Base-by-base conservation (phyloP, 2,329 filamentous ascomycete genomes). In the Macrophomina phaseolina region DNA sequence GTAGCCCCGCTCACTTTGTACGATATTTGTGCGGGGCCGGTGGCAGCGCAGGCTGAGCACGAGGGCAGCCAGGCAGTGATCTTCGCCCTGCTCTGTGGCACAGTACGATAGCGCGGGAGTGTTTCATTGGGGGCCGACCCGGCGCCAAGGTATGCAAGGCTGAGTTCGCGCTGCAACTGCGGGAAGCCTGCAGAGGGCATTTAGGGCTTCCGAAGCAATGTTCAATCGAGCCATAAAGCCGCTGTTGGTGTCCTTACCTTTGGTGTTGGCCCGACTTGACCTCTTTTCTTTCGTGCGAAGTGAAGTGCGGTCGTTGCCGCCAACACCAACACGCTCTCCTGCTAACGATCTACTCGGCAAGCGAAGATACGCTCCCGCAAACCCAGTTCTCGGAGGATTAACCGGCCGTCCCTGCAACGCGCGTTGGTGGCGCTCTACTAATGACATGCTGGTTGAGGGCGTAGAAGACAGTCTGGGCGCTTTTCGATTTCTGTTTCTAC, bases 381-480 rank as follows among this genome's bases (percentile, higher is more conserved):
- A 23, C 23, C 23, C 40, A 46, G 16, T 30, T 14, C 9, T n/a
- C 28, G 38, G 30, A 36, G 40, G 23, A 32, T 46, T 45, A 3
- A 14, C 18, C 18, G 7, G 18, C 14, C n/a, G 6, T 16, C 51
- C 23, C 30, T 16, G 51, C 51, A 5, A 46, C 40, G 56, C 40
- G 56, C 28, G 56, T 60, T 60, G 56, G 56, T 60, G 56, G 56
- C 56, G 56, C 5, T 30, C 38, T 48, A 40, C 56, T 60, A 60
- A 60, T n/a, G 46, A 60, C 46, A 60, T n/a, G 7, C 40, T 12
- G 11, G 7, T 9, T 14, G 23, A 5, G 5, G 11, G 42, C 42
- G 16, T 14, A 11, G 23, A 60, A n/a, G 2, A 6, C 11, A 11
- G 55, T 14, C 55, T 58, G 55, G 55, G 55, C 55, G 12, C 12